Conservation (phyloP, 805 yeast species). For the Candida verbasci region DNA sequence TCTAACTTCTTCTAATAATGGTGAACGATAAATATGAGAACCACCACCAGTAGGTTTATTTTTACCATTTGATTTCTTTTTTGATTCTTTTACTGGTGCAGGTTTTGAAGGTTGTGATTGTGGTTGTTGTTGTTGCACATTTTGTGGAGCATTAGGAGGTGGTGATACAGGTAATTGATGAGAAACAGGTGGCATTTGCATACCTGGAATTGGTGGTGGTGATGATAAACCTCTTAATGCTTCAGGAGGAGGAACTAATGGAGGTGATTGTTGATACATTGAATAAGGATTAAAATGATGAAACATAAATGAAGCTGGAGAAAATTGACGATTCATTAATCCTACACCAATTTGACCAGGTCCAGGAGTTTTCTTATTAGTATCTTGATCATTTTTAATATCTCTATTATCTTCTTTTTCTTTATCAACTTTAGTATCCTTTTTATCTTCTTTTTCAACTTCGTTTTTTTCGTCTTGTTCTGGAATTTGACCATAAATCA, state of each 20-base stretch:
- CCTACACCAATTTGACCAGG: slow-evolving; percentile 25
- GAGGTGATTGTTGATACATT: slow-evolving; percentile 28
- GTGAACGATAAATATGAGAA: slow-evolving; percentile 63
- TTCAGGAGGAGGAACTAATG: slow-evolving; percentile 5
- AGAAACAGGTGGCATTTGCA: not conserved
- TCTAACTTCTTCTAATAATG: slow-evolving; percentile 81
- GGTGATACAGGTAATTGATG: slow-evolving; percentile 12
- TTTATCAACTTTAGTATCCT: slow-evolving; percentile 4
- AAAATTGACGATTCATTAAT: slow-evolving; percentile 29
- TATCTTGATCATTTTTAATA: not conserved
- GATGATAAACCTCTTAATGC: not conserved
- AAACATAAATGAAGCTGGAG: slow-evolving; percentile 41
- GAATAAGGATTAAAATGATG: slow-evolving; percentile 50
- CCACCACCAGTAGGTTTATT: slow-evolving; percentile 12
- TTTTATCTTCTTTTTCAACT: slow-evolving; percentile 7
- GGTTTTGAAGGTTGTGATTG: not conserved
- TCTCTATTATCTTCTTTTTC: not conserved
- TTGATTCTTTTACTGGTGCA: not conserved
- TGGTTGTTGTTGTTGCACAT: slow-evolving; percentile 10
- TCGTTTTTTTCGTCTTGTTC: slow-evolving; percentile 2
- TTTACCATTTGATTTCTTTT: slow-evolving; percentile 3
- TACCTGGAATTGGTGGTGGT: slow-evolving; percentile 1
- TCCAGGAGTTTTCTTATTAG: not conserved
- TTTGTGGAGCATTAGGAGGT: slow-evolving; percentile 10
- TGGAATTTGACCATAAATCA: slow-evolving; percentile 20